Percentiles rank a stretch among this genome's conserved stretches.
These are phyloP conservation scores for Basidioascus undulatus DNA, from an alignment of 768 basidiomycete species.

Conservation along the genomic window DNA sequence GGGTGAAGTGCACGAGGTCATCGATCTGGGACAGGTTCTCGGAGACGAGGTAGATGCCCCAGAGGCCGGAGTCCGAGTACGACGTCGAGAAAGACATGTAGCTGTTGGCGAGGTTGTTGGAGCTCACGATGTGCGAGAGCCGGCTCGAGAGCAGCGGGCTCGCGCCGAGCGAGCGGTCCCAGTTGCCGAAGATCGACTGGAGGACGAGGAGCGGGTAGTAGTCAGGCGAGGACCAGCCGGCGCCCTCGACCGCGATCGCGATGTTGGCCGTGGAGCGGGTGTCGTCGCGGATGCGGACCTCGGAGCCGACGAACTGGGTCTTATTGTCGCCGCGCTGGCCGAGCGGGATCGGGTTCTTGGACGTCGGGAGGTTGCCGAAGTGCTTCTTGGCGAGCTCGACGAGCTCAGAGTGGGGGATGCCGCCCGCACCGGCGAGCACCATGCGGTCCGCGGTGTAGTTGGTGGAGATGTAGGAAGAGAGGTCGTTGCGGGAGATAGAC, in stretches of 20 bases:
- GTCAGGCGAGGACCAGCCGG: constrained; percentile 91
- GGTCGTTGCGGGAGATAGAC: constrained; percentile 77
- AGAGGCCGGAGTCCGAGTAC: constrained; percentile 94
- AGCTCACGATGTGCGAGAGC: constrained; percentile 70
- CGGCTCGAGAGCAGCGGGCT: constrained; percentile 71
- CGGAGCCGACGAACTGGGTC: constrained; percentile 71
- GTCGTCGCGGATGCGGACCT: constrained; percentile 88
- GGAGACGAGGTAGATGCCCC: constrained; percentile 92
- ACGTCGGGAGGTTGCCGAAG: constrained; percentile 70
- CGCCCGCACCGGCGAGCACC: constrained; percentile 93
- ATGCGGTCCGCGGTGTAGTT: constrained; percentile 98
- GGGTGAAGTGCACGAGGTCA: constrained; percentile 76
- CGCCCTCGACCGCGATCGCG: constrained; percentile 92
- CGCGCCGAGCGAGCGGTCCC: constrained; percentile 88
- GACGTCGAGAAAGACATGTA: constrained; percentile 99
- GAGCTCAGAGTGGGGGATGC: constrained; percentile 72
- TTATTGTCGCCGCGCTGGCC: constrained; percentile 47
- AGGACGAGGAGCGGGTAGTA: constrained; percentile 99
- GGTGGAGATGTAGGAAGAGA: constrained; percentile 72
- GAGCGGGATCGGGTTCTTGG: constrained; percentile 64
- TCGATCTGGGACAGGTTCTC: constrained; percentile 89
- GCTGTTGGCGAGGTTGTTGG: constrained; percentile 89
- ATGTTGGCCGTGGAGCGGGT: constrained; percentile 68
- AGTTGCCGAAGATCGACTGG: constrained; percentile 95
- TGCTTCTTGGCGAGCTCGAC: constrained; percentile 87